phyloP scores from a whole-genome alignment of 2,329 filamentous ascomycete genomes.

The Chaetomium globosum region DNA sequence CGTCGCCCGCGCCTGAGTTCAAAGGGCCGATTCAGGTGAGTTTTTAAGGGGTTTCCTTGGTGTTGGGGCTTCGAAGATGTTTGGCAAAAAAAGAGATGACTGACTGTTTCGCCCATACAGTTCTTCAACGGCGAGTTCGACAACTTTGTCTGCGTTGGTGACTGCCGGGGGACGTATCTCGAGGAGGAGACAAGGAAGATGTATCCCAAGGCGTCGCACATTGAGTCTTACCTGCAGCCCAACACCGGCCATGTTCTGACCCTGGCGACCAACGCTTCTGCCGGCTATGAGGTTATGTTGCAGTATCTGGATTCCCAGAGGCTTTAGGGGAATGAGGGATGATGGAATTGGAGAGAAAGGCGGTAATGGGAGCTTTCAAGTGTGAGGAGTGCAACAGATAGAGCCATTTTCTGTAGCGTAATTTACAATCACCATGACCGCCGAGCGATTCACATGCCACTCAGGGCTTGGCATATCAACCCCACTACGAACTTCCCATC shows the following conservation, averaged over 20 bases:
- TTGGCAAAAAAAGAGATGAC: background rate
- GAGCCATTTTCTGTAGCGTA: background rate
- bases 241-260: constrained; percentile 44
- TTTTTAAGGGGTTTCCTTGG: background rate
- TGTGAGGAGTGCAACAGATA: background rate
- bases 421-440: background rate
- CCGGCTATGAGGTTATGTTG: constrained; percentile 9
- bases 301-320: constrained; percentile 1
- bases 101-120: background rate
- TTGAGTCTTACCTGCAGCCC: constrained; percentile 42
- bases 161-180: constrained; percentile 42
- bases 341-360: background rate
- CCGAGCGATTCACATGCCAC: background rate
- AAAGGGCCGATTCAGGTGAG: constrained; percentile 2
- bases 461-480: background rate
- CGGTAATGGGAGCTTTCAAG: too few relatives aligned
- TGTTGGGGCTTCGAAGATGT: background rate
- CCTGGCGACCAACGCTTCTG: constrained; percentile 41
- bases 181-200: constrained; percentile 36
- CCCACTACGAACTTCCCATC: background rate
- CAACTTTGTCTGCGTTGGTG: constrained; percentile 42
- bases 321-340: background rate
- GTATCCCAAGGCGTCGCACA: background rate
- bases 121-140: constrained; percentile 38
- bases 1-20: background rate